Base-by-base conservation (phyloP, 139 green algal genomes). In the Gonium pectorale region DNA sequence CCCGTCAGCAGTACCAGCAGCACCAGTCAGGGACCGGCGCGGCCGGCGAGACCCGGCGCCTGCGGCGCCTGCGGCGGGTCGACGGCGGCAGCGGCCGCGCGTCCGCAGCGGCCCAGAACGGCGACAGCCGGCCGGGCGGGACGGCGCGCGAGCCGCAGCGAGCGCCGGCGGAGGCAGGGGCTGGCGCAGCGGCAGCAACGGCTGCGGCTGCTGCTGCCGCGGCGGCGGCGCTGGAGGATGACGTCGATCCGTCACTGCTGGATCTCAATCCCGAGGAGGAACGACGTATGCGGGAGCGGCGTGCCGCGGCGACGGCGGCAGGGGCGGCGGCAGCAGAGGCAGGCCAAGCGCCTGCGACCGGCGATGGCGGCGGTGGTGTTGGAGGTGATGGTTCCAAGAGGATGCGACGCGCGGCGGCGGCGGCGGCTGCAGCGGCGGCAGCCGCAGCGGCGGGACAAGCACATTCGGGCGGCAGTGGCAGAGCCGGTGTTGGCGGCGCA, bases 1-100 rank as follows among this genome's bases (percentile, higher is more conserved):
- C 46, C 49, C 70, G 49, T 2, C 49, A 79, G 70, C 70, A 79
- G 70, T 79, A 79, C 51, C 70, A 66, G 31, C 46, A 43, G 70
- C 38, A 79, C 31, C 46, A 33, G 7, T 46, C 40, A 7, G 22
- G 7, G 56, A 7, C 22, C 21, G 24, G 22, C 49, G 46, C 33
- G 4, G 70, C 4, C 70, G 46, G 46, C 49, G n/a, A 15, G 17
- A 15, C 31, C n/a, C 46, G 70, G 17, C 6, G 70, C 2, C 70
- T 79, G 31, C 49, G 70, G 11, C 70, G 70, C 17, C 70, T 79
- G 49, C 46, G 49, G 49, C 33, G 70, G 7, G 46, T 79, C 1
- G 9, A 29, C 5, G 38, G 19, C 49, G 49, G 49, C 17, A 26
- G 49, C 17, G 49, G 19, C 17, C 49, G 49, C n/a, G n/a, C 46